Base-by-base conservation (phyloP, 371 early-diverging fungal species). In the Mortierella sp. region DNA sequence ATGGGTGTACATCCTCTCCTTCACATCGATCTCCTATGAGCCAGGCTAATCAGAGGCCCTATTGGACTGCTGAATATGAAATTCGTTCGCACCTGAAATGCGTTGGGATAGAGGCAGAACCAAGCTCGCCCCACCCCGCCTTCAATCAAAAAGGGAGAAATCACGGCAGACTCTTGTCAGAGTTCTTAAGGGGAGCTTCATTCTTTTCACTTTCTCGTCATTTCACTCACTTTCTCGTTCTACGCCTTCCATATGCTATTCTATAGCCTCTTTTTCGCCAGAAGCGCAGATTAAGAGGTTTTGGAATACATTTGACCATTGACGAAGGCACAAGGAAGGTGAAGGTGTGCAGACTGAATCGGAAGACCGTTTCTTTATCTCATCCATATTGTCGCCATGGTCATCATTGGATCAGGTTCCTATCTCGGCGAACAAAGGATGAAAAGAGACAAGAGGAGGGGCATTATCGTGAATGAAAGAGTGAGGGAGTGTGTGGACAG, bases 41-140 rank as follows among this genome's bases (percentile, higher is more conserved):
- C 63, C 16, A 6, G 10, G 32, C 16, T 16, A 12, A 12, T 35
- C 32, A 16, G 18, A 12, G 38, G 41, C 41, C 48, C 14, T 46
- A 46, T n/a, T 5, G 46, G 48, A 51, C 44, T 46, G 72, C 46
- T 46, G 51, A 60, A 60, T 27, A 32, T 32, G 60, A 48, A 72
- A 46, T 72, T 27, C 71, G 71, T 51, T 27, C 71, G 71, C 43
- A 48, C 43, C 48, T 71, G 71, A 71, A 48, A 48, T 46, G 71
- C 43, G 71, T 46, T 43, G 71, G 48, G 71, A 71, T 43, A 71
- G 48, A 43, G 46, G 46, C n/a, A 71, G 48, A 71, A 71, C 48
- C 43, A 71, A 71, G 12, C 46, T 29, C 29, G 43, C 46, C 44
- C 16, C n/a, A 27, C 6, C 1, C 27, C 3, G 43, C 16, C 48